Conservation (phyloP, 768 basidiomycete genomes). For the Pulveroboletus frians region DNA sequence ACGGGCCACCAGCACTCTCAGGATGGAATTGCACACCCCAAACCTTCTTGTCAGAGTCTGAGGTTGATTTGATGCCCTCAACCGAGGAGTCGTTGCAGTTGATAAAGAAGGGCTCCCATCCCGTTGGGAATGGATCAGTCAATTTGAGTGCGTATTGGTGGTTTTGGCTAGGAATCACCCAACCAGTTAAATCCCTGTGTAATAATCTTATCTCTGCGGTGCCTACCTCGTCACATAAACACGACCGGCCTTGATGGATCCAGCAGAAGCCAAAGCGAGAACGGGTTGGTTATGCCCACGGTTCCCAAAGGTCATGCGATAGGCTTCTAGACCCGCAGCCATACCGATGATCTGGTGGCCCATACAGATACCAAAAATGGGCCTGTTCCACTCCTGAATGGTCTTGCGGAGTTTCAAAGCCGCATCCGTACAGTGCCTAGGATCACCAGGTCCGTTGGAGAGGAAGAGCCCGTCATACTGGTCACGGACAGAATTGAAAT, state of each 20-base stretch:
- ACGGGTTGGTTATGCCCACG: slow-evolving; percentile 99
- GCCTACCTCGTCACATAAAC: slow-evolving; percentile 91
- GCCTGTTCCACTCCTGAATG: slow-evolving; percentile 84
- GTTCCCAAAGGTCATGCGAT: slow-evolving; percentile 99
- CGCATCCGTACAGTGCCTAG: slow-evolving; percentile 81
- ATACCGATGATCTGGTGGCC: slow-evolving; percentile 97
- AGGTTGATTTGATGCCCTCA: slow-evolving; percentile 95
- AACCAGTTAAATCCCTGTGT: slow-evolving; percentile 1
- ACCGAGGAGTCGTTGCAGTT: slow-evolving; percentile 99
- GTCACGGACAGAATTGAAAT: slow-evolving; percentile 90
- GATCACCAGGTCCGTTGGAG: slow-evolving; percentile 96
- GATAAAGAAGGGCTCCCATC: slow-evolving; percentile 99
- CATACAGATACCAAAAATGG: slow-evolving; percentile 99
- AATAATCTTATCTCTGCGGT: neutral
- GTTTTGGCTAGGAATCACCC: slow-evolving; percentile 62
- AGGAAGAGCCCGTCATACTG: slow-evolving; percentile 93
- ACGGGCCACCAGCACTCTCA: slow-evolving; percentile 95
- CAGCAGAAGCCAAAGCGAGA: slow-evolving; percentile 86
- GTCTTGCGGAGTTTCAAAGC: slow-evolving; percentile 76
- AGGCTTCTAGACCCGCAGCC: slow-evolving; percentile 94
- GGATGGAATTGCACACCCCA: slow-evolving; percentile 99
- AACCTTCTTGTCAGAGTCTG: slow-evolving; percentile 80
- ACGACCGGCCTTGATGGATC: slow-evolving; percentile 90
- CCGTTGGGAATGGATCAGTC: slow-evolving; percentile 90
- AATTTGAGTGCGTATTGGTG: slow-evolving; percentile 97